Percentiles rank a stretch among this genome's conserved stretches.
Evolutionary conservation across 192 early-diverging fungal genomes (phyloP).

Genomic region (Coemansia sp.): DNA sequence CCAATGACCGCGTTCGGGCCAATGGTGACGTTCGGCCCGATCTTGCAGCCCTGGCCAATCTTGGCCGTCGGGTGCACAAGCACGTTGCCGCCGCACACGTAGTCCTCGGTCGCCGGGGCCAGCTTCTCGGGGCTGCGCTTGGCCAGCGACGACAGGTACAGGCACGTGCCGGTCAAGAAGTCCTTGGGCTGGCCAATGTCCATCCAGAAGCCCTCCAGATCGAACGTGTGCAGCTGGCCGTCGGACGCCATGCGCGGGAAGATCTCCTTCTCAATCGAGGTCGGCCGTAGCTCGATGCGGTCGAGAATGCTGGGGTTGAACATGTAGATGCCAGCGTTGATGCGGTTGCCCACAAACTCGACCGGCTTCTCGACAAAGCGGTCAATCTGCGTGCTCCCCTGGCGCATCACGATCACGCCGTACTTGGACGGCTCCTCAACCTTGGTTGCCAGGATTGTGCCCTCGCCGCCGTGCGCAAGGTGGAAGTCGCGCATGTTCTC

Average conservation of each 20-base stretch:
- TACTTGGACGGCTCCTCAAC: slow-evolving; percentile 99
- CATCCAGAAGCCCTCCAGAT: slow-evolving; percentile 97
- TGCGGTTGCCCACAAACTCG: slow-evolving; percentile 94
- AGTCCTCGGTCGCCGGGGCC: slow-evolving; percentile 63
- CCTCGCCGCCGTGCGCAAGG: slow-evolving; percentile 84
- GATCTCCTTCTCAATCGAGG: slow-evolving; percentile 97
- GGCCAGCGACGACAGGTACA: slow-evolving; percentile 84
- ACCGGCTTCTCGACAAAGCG: slow-evolving; percentile 98
- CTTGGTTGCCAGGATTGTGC: slow-evolving; percentile 95
- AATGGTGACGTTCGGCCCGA: slow-evolving; percentile 97
- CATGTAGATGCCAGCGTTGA: slow-evolving; percentile 99
- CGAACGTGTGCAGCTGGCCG: slow-evolving; percentile 85
- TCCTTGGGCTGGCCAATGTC: slow-evolving; percentile 99
- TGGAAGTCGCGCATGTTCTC: slow-evolving; percentile 89
- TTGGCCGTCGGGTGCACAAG: slow-evolving; percentile 87
- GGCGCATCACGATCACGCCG: slow-evolving; percentile 92
- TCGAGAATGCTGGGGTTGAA: slow-evolving; percentile 89
- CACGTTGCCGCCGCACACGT: slow-evolving; percentile 84
- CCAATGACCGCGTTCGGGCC: slow-evolving; percentile 90
- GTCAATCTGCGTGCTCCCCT: slow-evolving; percentile 72
- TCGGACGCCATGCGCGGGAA: slow-evolving; percentile 94
- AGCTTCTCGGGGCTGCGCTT: slow-evolving; percentile 74
- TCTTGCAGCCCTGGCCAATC: slow-evolving; percentile 94
- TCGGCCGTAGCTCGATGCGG: slow-evolving; percentile 93
- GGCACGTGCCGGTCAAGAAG: slow-evolving; percentile 90